Base-by-base conservation (phyloP, 768 basidiomycete genomes). In the Pulveroboletus ravenelii region DNA sequence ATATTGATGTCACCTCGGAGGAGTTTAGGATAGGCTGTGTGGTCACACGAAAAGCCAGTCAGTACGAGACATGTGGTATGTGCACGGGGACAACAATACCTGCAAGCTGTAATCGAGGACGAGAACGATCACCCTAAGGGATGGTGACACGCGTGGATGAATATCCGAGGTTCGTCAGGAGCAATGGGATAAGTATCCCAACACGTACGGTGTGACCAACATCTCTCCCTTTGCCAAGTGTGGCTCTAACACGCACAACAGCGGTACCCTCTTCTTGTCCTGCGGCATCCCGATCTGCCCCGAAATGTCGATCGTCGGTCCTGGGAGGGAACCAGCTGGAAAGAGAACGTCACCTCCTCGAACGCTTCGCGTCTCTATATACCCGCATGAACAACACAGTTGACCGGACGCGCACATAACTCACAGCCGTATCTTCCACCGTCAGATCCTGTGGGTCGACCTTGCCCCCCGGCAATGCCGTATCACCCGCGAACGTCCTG, bases 381-480 rank as follows among this genome's bases (percentile, higher is more conserved):
- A 35, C 8, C 23, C 8, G 17, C 31, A 34, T 4, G 15, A 2
- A 50, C 36, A 7, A 29, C 17, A 18, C 1, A 5, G 9, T 42
- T 10, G 30, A 10, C 23, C 17, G 37, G 8, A 17, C 18, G 14
- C 18, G 10, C 30, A 49, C 41, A 27, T 27, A 27, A 43, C 53
- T 43, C 64, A 92, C 90, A 17, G 91, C 92, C 3, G 91, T 85
- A 52, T 87, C 86, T 61, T 93, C 93, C 3, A 84, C 71, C 36
- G 78, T 81, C 54, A 59, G 64, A 63, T 94, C 92, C 36, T 70
- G 74, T 2, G 72, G 71, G 14, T 95, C 92, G 7, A 84, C 76
- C 62, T 84, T 90, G 0, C 93, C 92, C 6, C 93, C 92, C 0
- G 92, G 93, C 5, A 95, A 69, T 1, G 89, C 87, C 0, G 93